These are phyloP conservation scores for Cordyceps farinosa DNA, from an alignment of 2,329 filamentous ascomycete species.

Conservation along the genomic window DNA sequence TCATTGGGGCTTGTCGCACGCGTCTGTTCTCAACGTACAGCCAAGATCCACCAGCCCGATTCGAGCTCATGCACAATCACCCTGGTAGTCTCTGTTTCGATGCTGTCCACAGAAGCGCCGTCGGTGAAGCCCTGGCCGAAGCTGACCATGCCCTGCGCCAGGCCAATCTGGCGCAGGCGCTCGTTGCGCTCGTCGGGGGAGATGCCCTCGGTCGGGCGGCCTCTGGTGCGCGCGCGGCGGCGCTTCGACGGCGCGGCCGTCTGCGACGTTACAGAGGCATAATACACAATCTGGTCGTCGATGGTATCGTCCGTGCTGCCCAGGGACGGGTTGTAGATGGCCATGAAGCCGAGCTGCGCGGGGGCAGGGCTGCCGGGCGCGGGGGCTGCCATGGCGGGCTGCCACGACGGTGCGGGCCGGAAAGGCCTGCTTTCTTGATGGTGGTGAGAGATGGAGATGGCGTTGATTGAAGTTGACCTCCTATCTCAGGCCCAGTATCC, in stretches of 20 bases:
- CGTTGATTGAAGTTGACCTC: background rate
- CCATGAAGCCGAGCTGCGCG: conserved; percentile 82
- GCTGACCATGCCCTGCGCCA: conserved; percentile 93
- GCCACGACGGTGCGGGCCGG: background rate
- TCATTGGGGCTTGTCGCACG: background rate
- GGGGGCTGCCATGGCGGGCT: conserved; percentile 18
- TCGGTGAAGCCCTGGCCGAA: conserved; percentile 87
- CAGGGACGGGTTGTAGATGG: conserved; percentile 90
- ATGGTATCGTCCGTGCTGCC: conserved; percentile 58
- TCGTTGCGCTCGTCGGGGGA: conserved; percentile 73
- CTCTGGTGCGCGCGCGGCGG: conserved; percentile 33
- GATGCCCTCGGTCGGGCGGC: conserved; percentile 39
- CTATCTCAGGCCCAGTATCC: background rate
- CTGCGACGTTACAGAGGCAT: conserved; percentile 60
- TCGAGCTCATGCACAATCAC: conserved; percentile 86
- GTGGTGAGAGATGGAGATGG: background rate
- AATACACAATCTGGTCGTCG: conserved; percentile 87
- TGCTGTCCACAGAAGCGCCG: conserved; percentile 70
- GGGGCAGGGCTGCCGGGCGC: conserved; percentile 42
- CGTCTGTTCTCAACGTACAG: conserved; percentile 53
- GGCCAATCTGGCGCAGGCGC: conserved; percentile 83
- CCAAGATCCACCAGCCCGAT: conserved; percentile 90
- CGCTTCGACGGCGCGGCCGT: conserved; percentile 34
- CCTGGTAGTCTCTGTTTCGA: conserved; percentile 87
- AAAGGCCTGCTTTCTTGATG: background rate